phyloP scores from a whole-genome alignment of 805 yeast species.

The Schizosaccharomyces cryophilus region DNA sequence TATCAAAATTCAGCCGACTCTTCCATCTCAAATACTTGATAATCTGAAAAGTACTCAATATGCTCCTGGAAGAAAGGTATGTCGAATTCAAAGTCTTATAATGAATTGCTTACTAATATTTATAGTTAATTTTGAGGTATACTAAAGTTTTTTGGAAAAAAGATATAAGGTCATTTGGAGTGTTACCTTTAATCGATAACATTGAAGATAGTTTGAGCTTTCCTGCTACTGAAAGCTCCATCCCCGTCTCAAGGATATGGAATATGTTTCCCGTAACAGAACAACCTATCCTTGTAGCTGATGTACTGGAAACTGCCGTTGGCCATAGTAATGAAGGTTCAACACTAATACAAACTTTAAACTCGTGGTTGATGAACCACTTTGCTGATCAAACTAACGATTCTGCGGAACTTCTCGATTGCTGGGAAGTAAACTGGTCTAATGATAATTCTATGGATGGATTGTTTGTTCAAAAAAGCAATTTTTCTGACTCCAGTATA shows the following conservation, averaged over 20 bases:
- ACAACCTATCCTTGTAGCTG: neutral
- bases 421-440: neutral
- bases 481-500: no score
- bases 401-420: neutral
- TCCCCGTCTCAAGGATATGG: neutral
- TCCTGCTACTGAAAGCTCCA: neutral
- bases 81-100: neutral
- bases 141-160: neutral
- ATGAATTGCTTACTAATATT: no score
- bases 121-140: neutral
- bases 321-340: neutral
- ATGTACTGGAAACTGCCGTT: neutral
- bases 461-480: neutral
- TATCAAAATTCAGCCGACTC: neutral
- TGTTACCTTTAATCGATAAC: neutral
- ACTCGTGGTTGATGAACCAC: neutral
- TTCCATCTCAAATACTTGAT: neutral
- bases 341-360: neutral
- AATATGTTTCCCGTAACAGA: neutral
- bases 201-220: neutral
- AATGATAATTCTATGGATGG: neutral
- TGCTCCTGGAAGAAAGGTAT: neutral
- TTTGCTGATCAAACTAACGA: neutral
- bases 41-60: neutral
- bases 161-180: neutral